Percentiles rank a stretch among this genome's conserved stretches.
These are phyloP conservation scores for Aspergillus hortae DNA, from an alignment of 2,329 filamentous ascomycete species.

Conservation along the genomic window DNA sequence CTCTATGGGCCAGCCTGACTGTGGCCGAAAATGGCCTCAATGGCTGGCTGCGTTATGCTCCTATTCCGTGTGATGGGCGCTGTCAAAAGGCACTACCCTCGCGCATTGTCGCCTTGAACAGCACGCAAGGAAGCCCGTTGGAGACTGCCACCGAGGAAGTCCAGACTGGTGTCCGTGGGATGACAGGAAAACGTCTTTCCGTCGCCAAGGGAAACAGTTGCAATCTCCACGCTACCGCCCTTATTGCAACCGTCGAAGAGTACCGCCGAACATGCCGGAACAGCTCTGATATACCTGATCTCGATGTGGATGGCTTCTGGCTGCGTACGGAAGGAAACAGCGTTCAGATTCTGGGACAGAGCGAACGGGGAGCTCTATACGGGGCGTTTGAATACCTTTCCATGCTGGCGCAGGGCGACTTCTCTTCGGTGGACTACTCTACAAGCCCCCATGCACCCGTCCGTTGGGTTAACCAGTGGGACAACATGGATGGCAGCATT, in stretches of 20 bases:
- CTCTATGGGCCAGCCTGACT: neutral
- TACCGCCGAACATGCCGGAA: slow-evolving; percentile 23
- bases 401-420: slow-evolving; percentile 58
- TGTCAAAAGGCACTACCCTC: slow-evolving; percentile 45
- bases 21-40: slow-evolving; percentile 59
- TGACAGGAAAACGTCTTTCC: slow-evolving; percentile 50
- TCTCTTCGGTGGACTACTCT: slow-evolving; percentile 46
- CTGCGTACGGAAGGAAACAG: slow-evolving; percentile 47
- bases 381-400: slow-evolving; percentile 67
- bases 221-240: slow-evolving; percentile 16
- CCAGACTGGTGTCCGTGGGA: slow-evolving; percentile 53
- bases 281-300: slow-evolving; percentile 17
- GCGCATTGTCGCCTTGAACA: slow-evolving; percentile 53
- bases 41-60: slow-evolving; percentile 64
- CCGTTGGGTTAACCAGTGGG: slow-evolving; percentile 71
- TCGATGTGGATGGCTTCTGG: slow-evolving; percentile 54
- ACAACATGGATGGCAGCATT: slow-evolving; percentile 65
- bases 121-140: slow-evolving; percentile 53
- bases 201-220: slow-evolving; percentile 24
- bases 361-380: slow-evolving; percentile 65
- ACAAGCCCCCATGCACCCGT: slow-evolving; percentile 60
- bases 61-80: slow-evolving; percentile 40
- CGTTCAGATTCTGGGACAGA: slow-evolving; percentile 61
- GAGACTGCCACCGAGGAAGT: slow-evolving; percentile 59
- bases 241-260: slow-evolving; percentile 31